These are phyloP conservation scores for Penicillium nordicum DNA, from an alignment of 2,329 filamentous ascomycete genomes.

Conservation along the genomic window DNA sequence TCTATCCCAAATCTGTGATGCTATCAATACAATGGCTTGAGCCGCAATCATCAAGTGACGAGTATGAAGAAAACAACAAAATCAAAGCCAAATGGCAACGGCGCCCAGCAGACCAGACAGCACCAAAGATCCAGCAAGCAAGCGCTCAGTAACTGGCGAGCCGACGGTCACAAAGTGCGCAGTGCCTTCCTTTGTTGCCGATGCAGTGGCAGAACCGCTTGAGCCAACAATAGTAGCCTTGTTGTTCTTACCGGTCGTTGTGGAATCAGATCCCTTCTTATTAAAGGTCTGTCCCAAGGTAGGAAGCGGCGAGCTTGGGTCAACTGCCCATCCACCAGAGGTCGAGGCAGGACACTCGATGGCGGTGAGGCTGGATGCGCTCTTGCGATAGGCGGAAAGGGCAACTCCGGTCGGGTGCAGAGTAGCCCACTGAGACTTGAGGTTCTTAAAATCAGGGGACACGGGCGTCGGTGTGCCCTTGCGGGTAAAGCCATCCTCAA, in stretches of 20 bases:
- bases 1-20: constrained; percentile 16
- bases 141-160: constrained; percentile 13
- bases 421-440: constrained; percentile 72
- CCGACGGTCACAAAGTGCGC: constrained; percentile 8
- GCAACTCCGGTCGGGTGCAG: constrained; percentile 66
- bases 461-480: constrained; percentile 71
- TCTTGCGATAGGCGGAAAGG: constrained; percentile 62
- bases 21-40: constrained; percentile 18
- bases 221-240: constrained; percentile 9
- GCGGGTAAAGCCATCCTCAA: constrained; percentile 65
- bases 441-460: constrained; percentile 72
- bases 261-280: constrained; percentile 13
- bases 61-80: not conserved
- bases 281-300: constrained; percentile 57
- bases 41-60: not conserved
- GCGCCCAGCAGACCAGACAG: constrained; percentile 21
- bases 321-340: constrained; percentile 66
- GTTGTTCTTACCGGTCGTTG: constrained; percentile 6
- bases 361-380: constrained; percentile 55
- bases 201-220: not conserved
- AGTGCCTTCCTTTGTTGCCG: constrained; percentile 3
- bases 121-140: constrained; percentile 18
- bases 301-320: constrained; percentile 67
- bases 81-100: constrained; percentile 25
- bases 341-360: constrained; percentile 70